phyloP scores from a whole-genome alignment of 2,329 filamentous ascomycete genomes.

The Xylariaceae sp. region DNA sequence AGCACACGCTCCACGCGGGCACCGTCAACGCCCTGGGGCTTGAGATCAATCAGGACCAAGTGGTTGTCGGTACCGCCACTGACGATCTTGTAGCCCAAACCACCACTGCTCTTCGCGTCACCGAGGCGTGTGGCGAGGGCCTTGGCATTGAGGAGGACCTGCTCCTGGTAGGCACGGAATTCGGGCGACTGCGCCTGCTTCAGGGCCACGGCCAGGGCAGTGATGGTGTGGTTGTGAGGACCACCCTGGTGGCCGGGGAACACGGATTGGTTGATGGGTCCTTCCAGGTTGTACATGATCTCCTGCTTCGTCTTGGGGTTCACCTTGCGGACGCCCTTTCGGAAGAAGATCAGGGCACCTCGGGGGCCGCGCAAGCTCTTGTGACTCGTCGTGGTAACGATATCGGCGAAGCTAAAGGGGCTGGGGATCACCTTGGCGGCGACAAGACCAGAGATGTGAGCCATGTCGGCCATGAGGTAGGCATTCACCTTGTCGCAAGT shows the following conservation, averaged over 20 bases:
- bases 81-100: constrained; percentile 81
- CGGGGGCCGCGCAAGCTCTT: constrained; percentile 93
- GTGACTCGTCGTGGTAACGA: constrained; percentile 97
- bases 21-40: constrained; percentile 81
- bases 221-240: constrained; percentile 98
- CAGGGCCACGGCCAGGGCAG: constrained; percentile 85
- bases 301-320: constrained; percentile 83
- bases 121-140: constrained; percentile 68
- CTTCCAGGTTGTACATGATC: constrained; percentile 83
- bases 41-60: constrained; percentile 86
- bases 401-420: constrained; percentile 83
- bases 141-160: constrained; percentile 86
- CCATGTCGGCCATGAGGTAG: constrained; percentile 94
- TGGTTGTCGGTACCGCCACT: constrained; percentile 96
- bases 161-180: constrained; percentile 88
- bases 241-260: constrained; percentile 98
- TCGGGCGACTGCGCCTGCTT: constrained; percentile 87
- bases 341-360: constrained; percentile 97
- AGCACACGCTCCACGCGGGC: constrained; percentile 84
- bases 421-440: constrained; percentile 87
- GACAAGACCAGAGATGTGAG: constrained; percentile 91
- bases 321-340: constrained; percentile 78
- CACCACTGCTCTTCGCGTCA: constrained; percentile 65
- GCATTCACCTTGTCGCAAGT: constrained; percentile 88
- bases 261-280: constrained; percentile 90